phyloP scores from a whole-genome alignment of 768 basidiomycete genomes.

The Termitomyces sp. region DNA sequence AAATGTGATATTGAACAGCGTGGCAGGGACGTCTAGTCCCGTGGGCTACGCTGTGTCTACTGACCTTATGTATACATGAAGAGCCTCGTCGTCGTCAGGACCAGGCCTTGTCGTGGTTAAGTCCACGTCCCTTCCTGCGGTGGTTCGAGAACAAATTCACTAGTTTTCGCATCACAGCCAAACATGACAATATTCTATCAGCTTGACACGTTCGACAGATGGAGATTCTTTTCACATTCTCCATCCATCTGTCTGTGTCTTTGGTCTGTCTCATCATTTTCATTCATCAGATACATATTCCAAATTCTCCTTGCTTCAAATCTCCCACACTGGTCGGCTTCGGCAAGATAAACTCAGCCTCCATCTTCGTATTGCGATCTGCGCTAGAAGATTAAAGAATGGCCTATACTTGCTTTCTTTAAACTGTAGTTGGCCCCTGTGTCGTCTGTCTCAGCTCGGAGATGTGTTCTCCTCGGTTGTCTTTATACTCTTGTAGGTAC shows the following conservation, averaged over 20 bases:
- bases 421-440: not conserved
- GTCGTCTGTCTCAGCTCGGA: not conserved
- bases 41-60: not conserved
- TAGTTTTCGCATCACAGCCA: slow-evolving; percentile 11
- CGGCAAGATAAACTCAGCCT: not conserved
- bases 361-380: slow-evolving; percentile 1
- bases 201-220: slow-evolving; percentile 1
- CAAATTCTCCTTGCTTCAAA: slow-evolving; percentile 1
- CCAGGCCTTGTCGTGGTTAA: slow-evolving; percentile 1
- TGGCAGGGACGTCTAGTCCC: slow-evolving; percentile 1
- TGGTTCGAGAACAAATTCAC: slow-evolving; percentile 1
- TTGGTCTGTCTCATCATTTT: not conserved
- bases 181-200: slow-evolving; percentile 6
- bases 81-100: not conserved
- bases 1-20: slow-evolving; percentile 8
- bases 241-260: not conserved
- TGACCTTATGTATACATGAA: slow-evolving; percentile 13
- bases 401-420: not conserved
- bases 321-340: not conserved
- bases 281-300: not conserved
- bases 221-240: not conserved
- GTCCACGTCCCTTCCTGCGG: not conserved
- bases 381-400: not conserved
- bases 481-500: not conserved
- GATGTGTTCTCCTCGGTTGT: not conserved